These are phyloP conservation scores for Alternaria novae-zelandiae DNA, from an alignment of 2,329 filamentous ascomycete genomes.

Conservation along the genomic window DNA sequence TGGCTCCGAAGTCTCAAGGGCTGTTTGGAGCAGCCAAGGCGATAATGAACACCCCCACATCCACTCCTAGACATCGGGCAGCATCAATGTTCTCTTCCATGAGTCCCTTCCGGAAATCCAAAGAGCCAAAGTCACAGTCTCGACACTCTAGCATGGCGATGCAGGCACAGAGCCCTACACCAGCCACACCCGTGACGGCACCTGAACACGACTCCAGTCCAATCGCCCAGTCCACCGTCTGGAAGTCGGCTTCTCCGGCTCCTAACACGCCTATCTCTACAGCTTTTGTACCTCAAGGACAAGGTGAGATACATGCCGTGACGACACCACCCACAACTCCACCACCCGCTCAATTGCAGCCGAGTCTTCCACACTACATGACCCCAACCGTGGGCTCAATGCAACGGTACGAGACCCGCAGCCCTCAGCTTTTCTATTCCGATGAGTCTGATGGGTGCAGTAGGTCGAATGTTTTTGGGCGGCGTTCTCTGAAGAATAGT, in stretches of 20 bases:
- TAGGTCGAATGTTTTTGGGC: neutral
- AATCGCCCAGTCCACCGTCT: neutral
- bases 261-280: neutral
- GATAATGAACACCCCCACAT: neutral
- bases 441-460: neutral
- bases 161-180: neutral
- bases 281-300: neutral
- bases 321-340: neutral
- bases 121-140: neutral
- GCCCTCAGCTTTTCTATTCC: constrained; percentile 3
- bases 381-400: neutral
- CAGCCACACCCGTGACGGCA: neutral
- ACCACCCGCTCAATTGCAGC: neutral
- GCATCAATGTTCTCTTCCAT: neutral
- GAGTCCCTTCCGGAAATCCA: neutral
- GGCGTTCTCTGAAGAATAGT: neutral
- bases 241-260: neutral
- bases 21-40: neutral
- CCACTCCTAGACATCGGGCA: neutral
- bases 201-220: neutral
- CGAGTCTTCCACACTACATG: neutral
- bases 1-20: neutral
- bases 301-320: neutral
- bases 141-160: neutral
- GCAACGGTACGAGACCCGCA: neutral